Conservation (phyloP, 768 basidiomycete genomes). For the Lactarius akahatsu region DNA sequence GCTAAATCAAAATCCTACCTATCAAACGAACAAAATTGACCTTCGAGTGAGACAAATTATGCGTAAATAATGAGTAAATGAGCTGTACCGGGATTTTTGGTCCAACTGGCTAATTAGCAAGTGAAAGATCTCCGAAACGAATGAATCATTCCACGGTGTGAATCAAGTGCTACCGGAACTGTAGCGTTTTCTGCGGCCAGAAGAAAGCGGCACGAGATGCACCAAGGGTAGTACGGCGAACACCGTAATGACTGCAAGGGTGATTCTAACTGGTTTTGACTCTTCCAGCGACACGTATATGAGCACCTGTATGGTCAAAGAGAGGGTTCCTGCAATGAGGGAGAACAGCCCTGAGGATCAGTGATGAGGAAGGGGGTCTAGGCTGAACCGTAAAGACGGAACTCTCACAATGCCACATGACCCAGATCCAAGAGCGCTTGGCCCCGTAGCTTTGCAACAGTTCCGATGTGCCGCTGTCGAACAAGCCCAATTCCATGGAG, state of each 20-base stretch:
- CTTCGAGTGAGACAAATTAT: no score
- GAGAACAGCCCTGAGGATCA: constrained; percentile 15
- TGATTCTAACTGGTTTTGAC: constrained; percentile 11
- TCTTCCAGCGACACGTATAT: constrained; percentile 23
- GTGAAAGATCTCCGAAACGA: not conserved
- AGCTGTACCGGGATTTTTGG: no score
- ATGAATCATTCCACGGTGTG: not conserved
- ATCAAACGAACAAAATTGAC: no score
- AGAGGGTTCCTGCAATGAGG: constrained; percentile 5
- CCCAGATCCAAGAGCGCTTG: constrained; percentile 16
- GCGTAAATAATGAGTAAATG: no score
- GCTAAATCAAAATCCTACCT: no score
- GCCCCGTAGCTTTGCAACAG: constrained; percentile 18
- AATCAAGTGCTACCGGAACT: not conserved
- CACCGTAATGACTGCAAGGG: constrained; percentile 14
- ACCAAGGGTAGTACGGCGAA: constrained; percentile 10
- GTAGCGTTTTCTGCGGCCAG: not conserved
- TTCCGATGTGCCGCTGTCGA: constrained; percentile 20
- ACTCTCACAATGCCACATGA: constrained; percentile 27
- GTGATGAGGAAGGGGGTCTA: not conserved
- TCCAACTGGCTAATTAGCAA: not conserved
- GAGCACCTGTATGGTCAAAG: constrained; percentile 6
- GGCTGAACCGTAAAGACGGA: no score
- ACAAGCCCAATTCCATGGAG: constrained; percentile 16
- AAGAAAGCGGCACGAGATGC: constrained; percentile 9